Evolutionary conservation across 1,284 basidiomycete genomes (phyloP), one percentile per base, ranked within the genome.

Genomic region (Neolentinus lepideus): DNA sequence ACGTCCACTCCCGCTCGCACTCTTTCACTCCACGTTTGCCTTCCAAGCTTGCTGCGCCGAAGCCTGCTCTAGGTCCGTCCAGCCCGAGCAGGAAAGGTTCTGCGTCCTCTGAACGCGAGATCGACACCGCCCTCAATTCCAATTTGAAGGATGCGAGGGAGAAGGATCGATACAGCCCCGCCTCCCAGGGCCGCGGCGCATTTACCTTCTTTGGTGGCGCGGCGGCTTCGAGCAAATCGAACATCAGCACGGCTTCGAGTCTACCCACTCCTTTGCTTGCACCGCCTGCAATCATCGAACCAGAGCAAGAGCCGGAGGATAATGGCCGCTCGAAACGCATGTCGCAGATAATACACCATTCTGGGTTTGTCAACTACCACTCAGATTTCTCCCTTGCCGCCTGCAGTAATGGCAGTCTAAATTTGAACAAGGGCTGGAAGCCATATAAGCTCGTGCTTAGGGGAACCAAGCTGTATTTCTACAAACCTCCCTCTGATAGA

Each of bases 381-480:
- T 70, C 76, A 1, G 81, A 83, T 54, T 75, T 79, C 45, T 68
- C 71, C 9, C 67, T 74, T 1, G 55, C 67, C 8, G 22, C 16
- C 24, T 25, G 24, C 47, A 14, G 22, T 16, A 29, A 29, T 22
- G 22, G 24, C 6, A 50, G 27, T 22, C 27, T 50, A 16, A 50
- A 29, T 26, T n/a, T 50, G 21, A 68, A 78, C 0, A 90, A 86
- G 64, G 82, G 81, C 0, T 92, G 91, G 89, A 93, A 92, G 66
- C 80, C 88, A 4, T 90, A 81, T 72, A 92, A 92, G 69, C 76
- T 86, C 36, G 84, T 90, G 59, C 70, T 93, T 19, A 87, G 89
- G 63, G 90, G 90, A 2, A 82, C 85, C 12, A 92, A 92, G 66
- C 63, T 93, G 53, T 85, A 88, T 66, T 88, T 92, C 61, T 91